phyloP scores from a whole-genome alignment of 495 filamentous ascomycete genomes.

The Xylaria bambusicola region DNA sequence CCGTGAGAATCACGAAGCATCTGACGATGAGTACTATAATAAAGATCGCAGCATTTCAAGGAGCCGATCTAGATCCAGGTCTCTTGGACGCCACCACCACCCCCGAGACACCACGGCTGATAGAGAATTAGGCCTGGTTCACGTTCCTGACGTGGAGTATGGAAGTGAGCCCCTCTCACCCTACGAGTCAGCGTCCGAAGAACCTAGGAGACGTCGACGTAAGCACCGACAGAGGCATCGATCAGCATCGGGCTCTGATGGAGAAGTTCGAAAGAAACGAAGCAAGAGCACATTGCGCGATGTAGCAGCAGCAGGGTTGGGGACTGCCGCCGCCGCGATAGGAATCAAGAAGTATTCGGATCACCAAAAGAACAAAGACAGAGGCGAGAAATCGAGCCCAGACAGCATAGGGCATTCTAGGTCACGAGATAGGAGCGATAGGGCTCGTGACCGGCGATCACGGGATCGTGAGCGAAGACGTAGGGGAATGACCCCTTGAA shows the following conservation, averaged over 20 bases:
- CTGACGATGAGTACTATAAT: conserved; percentile 30
- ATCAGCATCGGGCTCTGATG: conserved; percentile 45
- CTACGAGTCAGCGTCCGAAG: conserved; percentile 37
- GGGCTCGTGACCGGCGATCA: conserved; percentile 30
- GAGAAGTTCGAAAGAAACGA: conserved; percentile 56
- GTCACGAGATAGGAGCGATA: conserved; percentile 23
- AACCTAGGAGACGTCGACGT: conserved; percentile 21
- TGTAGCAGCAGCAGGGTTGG: conserved; percentile 68
- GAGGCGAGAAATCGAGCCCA: conserved; percentile 34
- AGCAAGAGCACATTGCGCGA: conserved; percentile 64
- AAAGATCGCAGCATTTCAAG: conserved; percentile 48
- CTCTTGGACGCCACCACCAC: conserved; percentile 35
- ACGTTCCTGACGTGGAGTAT: conserved; percentile 42
- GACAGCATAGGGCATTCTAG: conserved; percentile 20
- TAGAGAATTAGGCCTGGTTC: conserved; percentile 73
- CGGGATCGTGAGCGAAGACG: conserved; percentile 46
- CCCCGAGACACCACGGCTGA: conserved; percentile 55
- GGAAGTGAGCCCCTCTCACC: conserved; percentile 45
- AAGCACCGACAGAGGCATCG: conserved; percentile 28
- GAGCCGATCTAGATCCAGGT: conserved; percentile 52
- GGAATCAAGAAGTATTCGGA: conserved; percentile 68
- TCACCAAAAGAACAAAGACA: conserved; percentile 40
- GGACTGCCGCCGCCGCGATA: conserved; percentile 72
- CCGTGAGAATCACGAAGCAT: conserved; percentile 44
- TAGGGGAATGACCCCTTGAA: conserved; percentile 29